phyloP scores from a whole-genome alignment of 2,329 filamentous ascomycete genomes.

The Fusarium cyanostomum region DNA sequence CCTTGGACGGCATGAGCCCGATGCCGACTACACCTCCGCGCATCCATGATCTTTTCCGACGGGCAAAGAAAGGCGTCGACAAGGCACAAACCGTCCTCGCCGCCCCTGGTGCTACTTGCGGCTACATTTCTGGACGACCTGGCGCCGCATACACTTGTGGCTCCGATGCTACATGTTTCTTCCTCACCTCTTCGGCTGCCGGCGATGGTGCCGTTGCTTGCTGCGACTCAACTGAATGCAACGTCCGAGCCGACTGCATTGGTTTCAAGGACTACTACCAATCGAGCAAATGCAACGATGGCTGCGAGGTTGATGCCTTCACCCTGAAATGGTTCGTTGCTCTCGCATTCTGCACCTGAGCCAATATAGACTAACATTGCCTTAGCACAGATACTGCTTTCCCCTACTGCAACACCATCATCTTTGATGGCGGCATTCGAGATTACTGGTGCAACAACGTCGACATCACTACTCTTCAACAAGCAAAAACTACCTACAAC shows the following conservation, averaged over 20 bases:
- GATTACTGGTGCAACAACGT: conserved; percentile 57
- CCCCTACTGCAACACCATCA: conserved; percentile 58
- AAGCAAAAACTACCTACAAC: conserved; percentile 53
- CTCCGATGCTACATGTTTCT: conserved; percentile 49
- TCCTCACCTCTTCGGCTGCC: conserved; percentile 47
- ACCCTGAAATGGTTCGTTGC: conserved; percentile 61
- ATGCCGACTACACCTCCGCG: conserved; percentile 54
- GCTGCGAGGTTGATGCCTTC: conserved; percentile 52
- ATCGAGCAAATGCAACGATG: conserved; percentile 51
- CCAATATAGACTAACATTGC: neutral
- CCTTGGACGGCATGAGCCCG: conserved; percentile 50
- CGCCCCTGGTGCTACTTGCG: conserved; percentile 61
- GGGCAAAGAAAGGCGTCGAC: conserved; percentile 46
- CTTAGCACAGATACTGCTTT: conserved; percentile 48
- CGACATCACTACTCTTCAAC: conserved; percentile 47
- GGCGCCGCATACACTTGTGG: conserved; percentile 54
- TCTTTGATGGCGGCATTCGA: conserved; percentile 52
- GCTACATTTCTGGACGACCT: conserved; percentile 55
- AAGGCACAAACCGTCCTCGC: conserved; percentile 51
- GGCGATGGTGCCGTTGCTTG: conserved; percentile 54
- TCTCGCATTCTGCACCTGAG: conserved; percentile 27
- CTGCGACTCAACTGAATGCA: conserved; percentile 50
- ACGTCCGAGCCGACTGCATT: conserved; percentile 50
- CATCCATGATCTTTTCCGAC: conserved; percentile 45
- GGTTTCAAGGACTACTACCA: conserved; percentile 49